Evolutionary conservation across 495 filamentous ascomycete species (phyloP).

Genomic region (Penicillium malachiteum): DNA sequence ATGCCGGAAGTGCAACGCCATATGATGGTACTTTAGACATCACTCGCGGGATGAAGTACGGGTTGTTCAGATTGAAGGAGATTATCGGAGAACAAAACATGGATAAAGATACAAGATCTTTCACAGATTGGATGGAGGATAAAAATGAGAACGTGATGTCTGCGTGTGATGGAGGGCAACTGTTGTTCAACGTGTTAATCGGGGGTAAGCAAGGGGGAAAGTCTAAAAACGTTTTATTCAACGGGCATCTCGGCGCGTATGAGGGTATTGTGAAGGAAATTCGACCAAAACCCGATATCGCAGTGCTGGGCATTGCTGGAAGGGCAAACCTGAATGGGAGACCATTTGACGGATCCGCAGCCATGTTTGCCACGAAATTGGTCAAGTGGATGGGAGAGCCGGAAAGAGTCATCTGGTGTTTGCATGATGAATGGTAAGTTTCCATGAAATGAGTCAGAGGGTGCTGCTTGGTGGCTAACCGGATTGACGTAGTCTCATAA

Average conservation of each 20-base stretch:
- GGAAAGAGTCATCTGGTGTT: not conserved
- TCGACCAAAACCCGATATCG: not conserved
- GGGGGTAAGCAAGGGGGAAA: not conserved
- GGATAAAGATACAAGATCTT: not conserved
- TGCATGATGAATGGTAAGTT: not conserved
- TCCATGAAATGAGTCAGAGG: not conserved
- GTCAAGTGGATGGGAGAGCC: not conserved
- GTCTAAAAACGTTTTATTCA: not conserved
- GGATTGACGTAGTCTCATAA: not conserved
- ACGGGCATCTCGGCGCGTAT: not conserved
- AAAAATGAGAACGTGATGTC: not conserved
- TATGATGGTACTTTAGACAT: not conserved
- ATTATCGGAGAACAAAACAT: not conserved
- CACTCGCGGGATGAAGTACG: not conserved
- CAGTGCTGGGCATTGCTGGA: not conserved
- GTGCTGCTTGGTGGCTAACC: not conserved
- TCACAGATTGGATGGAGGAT: not conserved
- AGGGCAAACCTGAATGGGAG: not conserved
- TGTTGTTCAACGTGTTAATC: not conserved
- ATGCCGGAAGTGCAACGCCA: not conserved
- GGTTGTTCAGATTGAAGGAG: not conserved
- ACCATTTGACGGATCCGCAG: not conserved
- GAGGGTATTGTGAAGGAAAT: not conserved
- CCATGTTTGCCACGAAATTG: not conserved
- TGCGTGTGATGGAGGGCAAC: not conserved